These are phyloP conservation scores for Termitomyces sp. DNA, from an alignment of 768 basidiomycete species.

Conservation along the genomic window DNA sequence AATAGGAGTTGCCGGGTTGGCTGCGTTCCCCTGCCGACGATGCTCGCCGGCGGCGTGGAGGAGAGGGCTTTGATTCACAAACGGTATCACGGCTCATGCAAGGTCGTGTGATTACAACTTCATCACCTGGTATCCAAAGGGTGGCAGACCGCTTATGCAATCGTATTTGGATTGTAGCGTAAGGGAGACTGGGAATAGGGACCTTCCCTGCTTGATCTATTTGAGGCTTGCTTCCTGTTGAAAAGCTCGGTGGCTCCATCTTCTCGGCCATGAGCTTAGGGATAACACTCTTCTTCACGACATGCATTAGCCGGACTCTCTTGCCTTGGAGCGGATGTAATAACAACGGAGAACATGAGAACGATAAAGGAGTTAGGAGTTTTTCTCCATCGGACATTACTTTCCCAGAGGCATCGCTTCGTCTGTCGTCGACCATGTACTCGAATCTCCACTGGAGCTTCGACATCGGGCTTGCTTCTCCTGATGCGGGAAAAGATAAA, in stretches of 20 bases:
- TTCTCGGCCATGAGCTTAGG: slow-evolving; percentile 63
- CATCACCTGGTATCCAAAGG: slow-evolving; percentile 12
- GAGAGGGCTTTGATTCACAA: not conserved
- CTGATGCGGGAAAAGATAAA: slow-evolving; percentile 18
- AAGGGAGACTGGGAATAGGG: not conserved
- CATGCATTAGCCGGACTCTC: slow-evolving; percentile 62
- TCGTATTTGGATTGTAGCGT: not conserved
- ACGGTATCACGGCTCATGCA: not conserved
- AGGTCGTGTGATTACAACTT: not conserved
- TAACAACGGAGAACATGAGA: slow-evolving; percentile 67
- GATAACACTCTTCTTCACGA: slow-evolving; percentile 64
- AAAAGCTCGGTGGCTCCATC: slow-evolving; percentile 36
- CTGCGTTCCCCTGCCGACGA: slow-evolving; percentile 40
- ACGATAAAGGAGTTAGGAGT: slow-evolving; percentile 63
- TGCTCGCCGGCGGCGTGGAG: slow-evolving; percentile 30
- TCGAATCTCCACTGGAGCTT: slow-evolving; percentile 74
- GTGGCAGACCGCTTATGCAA: slow-evolving; percentile 24
- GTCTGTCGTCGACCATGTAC: slow-evolving; percentile 65
- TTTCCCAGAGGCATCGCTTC: slow-evolving; percentile 37
- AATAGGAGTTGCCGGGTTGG: slow-evolving; percentile 1
- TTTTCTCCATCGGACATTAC: slow-evolving; percentile 60
- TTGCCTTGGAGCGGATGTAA: slow-evolving; percentile 59
- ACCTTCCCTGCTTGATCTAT: not conserved
- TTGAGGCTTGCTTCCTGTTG: not conserved
- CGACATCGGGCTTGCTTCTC: slow-evolving; percentile 15